Percentiles rank a stretch among this genome's conserved stretches.
These are phyloP conservation scores for Puccinia hordei DNA, from an alignment of 1,284 basidiomycete genomes.

Conservation along the genomic window DNA sequence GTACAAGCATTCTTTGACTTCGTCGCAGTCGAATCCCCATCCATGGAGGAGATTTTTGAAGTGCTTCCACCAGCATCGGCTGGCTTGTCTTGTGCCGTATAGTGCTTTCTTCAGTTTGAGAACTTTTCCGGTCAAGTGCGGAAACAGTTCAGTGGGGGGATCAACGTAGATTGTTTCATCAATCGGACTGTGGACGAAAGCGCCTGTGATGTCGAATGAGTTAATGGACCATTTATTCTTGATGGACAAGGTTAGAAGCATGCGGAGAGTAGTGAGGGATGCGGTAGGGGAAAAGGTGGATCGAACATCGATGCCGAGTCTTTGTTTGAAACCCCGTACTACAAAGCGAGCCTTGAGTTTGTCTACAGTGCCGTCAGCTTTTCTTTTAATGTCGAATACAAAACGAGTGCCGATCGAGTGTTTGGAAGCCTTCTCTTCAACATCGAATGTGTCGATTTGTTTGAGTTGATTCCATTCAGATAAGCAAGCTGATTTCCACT, in stretches of 20 bases:
- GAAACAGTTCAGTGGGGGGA: not conserved
- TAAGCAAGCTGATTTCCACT: not conserved
- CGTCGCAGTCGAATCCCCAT: not conserved
- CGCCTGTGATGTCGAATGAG: conserved; percentile 12
- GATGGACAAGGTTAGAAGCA: not conserved
- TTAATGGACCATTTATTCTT: not conserved
- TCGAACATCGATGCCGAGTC: not conserved
- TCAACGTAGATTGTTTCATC: conserved; percentile 13
- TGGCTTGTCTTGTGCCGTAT: too few relatives aligned
- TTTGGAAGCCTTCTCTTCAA: not conserved
- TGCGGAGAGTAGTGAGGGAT: not conserved
- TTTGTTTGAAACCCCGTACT: not conserved
- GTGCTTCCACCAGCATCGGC: conserved; percentile 8
- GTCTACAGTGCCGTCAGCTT: not conserved
- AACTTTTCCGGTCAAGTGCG: not conserved
- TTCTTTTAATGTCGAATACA: conserved; percentile 14
- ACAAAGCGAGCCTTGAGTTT: conserved; percentile 11
- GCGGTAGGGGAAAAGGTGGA: conserved; percentile 1
- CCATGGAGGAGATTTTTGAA: not conserved
- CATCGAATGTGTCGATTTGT: not conserved
- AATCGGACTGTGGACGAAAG: not conserved
- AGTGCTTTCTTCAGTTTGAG: conserved; percentile 1
- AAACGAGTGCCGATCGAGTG: not conserved
- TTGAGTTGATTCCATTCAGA: not conserved
- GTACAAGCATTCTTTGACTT: not conserved